Evolutionary conservation across 108 stramenopile species (phyloP).

Genomic region (Skeletonema potamos): DNA sequence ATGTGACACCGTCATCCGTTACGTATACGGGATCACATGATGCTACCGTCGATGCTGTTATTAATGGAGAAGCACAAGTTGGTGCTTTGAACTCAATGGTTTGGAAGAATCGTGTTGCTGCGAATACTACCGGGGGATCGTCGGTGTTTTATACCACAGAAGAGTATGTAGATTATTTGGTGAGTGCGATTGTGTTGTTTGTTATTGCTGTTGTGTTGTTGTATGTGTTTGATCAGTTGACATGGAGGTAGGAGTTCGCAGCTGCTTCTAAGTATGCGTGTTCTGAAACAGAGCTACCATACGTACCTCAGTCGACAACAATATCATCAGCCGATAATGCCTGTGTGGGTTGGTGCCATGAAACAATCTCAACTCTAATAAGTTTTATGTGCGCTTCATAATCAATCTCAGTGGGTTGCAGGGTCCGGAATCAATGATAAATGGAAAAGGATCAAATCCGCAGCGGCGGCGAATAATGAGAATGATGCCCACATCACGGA

Average conservation of each 20-base stretch:
- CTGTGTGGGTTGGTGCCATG: no score
- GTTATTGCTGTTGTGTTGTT: no score
- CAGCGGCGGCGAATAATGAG: not conserved
- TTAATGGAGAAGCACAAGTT: not conserved
- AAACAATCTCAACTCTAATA: no score
- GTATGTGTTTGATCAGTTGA: no score
- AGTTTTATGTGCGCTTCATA: no score
- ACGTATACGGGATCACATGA: slow-evolving; percentile 14
- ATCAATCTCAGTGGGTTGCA: slow-evolving; percentile 1
- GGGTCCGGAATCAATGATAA: not conserved
- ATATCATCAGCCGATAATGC: no score
- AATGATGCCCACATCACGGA: not conserved
- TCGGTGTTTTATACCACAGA: slow-evolving; percentile 5
- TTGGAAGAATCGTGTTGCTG: slow-evolving; percentile 9
- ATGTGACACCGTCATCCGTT: not conserved
- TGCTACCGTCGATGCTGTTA: slow-evolving; percentile 2
- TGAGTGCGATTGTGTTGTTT: no score
- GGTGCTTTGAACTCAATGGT: slow-evolving; percentile 3
- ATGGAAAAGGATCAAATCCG: not conserved
- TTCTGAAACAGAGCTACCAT: no score
- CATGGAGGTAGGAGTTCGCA: no score
- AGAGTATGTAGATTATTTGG: slow-evolving; percentile 9
- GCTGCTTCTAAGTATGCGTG: no score
- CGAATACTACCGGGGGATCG: slow-evolving; percentile 1
- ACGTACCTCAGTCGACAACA: no score